Evolutionary conservation across 768 basidiomycete genomes (phyloP), one percentile per base, ranked within the genome.

Genomic region (Termitomyces sp.): DNA sequence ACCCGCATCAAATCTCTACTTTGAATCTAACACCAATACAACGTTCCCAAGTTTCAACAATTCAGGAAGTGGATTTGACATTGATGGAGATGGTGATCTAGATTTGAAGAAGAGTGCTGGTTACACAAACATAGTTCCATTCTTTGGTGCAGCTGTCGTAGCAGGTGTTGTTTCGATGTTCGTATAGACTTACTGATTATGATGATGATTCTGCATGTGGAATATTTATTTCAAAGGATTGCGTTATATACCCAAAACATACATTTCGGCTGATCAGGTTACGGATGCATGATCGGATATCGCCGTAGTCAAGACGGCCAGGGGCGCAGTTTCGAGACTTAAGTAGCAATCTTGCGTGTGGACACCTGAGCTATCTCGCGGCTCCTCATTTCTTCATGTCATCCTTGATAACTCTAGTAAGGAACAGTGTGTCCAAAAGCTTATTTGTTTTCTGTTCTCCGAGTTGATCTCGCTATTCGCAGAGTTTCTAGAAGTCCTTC

Each of bases 401-500:
- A 41, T 78, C 78, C 24, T 63, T 79, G 61, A 73, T 78, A 56
- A 73, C 68, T n/a, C 66, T 73, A 61, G 73, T 78, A 56, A 72
- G 72, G 60, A 73, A 72, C 66, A 79, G 78, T 78, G 62, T 54
- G 77, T 66, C 26, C 8, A 20, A 56, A n/a, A 41, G 42, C 13
- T 4, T n/a, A 18, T 36, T 44, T 46, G 13, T 20, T 39, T 41
- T 31, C 50, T 26, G 12, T 29, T 49, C 22, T 12, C 13, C n/a
- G 34, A 48, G 24, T 47, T 62, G 8, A 58, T 28, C 26, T 56
- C 50, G 47, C 51, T 37, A 47, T 44, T 48, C 28, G 29, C 66
- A 95, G 93, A 89, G 69, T 94, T 95, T 70, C 80, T 95, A 60
- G 90, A 93, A 50, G 86, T 90, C 18, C 88, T 96, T 65, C 82